Evolutionary conservation across 306 rosid genomes (phyloP).

Genomic region (Quercus gilva): DNA sequence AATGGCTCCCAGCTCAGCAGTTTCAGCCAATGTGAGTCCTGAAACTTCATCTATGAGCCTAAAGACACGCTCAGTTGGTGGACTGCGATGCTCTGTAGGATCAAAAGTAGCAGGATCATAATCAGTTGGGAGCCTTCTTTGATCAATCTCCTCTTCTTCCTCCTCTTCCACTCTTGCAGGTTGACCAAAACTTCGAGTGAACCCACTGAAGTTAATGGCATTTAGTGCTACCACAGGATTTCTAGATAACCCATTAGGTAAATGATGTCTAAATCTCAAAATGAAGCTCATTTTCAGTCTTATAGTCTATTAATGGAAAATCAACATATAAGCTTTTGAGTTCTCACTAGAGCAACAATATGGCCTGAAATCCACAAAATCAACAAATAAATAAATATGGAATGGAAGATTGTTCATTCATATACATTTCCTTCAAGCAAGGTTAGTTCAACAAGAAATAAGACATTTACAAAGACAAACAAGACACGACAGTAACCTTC

Average conservation of each 20-base stretch:
- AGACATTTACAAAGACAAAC: neutral
- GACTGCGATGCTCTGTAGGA: slow-evolving; percentile 78
- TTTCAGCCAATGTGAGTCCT: slow-evolving; percentile 68
- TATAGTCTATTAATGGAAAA: slow-evolving; percentile 27
- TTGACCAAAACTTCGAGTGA: slow-evolving; percentile 50
- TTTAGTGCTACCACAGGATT: slow-evolving; percentile 23
- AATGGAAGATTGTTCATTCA: neutral
- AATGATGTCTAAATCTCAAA: slow-evolving; percentile 45
- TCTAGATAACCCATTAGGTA: slow-evolving; percentile 44
- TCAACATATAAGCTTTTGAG: slow-evolving; percentile 16
- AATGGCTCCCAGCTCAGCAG: slow-evolving; percentile 66
- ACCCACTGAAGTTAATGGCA: slow-evolving; percentile 27
- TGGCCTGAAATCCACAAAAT: neutral
- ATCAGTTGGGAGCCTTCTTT: slow-evolving; percentile 89
- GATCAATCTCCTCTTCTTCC: slow-evolving; percentile 86
- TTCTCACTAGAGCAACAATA: neutral
- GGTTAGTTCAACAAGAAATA: neutral
- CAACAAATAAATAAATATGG: neutral
- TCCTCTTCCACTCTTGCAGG: slow-evolving; percentile 68
- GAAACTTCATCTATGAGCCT: slow-evolving; percentile 85
- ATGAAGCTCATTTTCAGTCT: slow-evolving; percentile 57
- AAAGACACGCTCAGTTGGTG: slow-evolving; percentile 75
- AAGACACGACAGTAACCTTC: neutral
- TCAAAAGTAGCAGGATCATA: slow-evolving; percentile 83
- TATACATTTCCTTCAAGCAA: neutral